These are phyloP conservation scores for Fusarium sp. DNA, from an alignment of 2,329 filamentous ascomycete species.

Conservation along the genomic window DNA sequence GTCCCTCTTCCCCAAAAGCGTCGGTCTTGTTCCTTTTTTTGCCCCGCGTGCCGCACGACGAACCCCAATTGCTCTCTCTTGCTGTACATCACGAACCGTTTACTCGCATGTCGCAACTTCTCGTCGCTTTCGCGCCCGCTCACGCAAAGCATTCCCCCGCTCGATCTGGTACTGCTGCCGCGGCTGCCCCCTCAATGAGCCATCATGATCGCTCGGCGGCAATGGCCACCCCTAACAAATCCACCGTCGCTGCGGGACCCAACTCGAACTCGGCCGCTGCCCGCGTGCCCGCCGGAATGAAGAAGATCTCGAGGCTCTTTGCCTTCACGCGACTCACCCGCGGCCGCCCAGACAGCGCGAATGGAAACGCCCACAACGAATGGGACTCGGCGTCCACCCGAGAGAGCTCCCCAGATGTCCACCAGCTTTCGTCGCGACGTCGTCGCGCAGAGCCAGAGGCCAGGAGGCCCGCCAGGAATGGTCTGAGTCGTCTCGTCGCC, in stretches of 20 bases:
- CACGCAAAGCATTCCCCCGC: conserved; percentile 31
- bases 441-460: conserved; percentile 41
- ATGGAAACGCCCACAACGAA: conserved; percentile 37
- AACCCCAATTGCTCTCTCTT: too few relatives aligned
- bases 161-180: background rate
- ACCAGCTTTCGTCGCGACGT: conserved; percentile 54
- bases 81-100: too few relatives aligned
- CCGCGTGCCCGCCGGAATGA: conserved; percentile 48
- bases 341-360: conserved; percentile 43
- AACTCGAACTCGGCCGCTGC: conserved; percentile 32
- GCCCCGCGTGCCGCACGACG: conserved; percentile 21
- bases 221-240: conserved; percentile 35
- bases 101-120: conserved; percentile 35
- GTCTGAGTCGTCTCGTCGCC: conserved; percentile 49
- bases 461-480: conserved; percentile 48
- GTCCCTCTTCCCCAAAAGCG: conserved; percentile 14
- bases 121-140: conserved; percentile 35
- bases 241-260: conserved; percentile 25
- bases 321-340: conserved; percentile 52
- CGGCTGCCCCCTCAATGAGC: conserved; percentile 43
- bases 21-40: conserved; percentile 3
- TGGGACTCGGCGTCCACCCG: conserved; percentile 42
- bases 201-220: conserved; percentile 47
- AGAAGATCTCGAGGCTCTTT: conserved; percentile 57
- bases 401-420: conserved; percentile 51